A percentile compares a stretch with the other conserved stretches of the same genome.
phyloP scores from a whole-genome alignment of 768 basidiomycete species.

The Galerina marginata region DNA sequence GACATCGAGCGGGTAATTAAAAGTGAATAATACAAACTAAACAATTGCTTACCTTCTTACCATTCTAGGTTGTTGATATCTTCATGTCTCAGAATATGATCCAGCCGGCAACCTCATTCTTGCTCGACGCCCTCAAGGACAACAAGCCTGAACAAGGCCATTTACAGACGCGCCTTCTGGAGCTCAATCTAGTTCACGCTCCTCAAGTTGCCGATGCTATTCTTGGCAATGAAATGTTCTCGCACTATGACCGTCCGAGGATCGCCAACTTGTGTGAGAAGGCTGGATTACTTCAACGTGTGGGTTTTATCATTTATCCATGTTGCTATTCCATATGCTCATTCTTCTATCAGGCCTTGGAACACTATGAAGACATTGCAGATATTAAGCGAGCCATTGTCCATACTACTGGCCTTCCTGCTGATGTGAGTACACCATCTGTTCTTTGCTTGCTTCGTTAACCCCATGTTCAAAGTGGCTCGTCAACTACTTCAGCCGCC shows the following conservation, averaged over 20 bases:
- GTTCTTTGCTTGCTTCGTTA: slow-evolving; percentile 6
- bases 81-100: slow-evolving; percentile 99
- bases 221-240: slow-evolving; percentile 98
- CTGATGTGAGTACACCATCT: slow-evolving; percentile 63
- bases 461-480: slow-evolving; percentile 70
- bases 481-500: slow-evolving; percentile 93
- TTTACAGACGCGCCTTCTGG: slow-evolving; percentile 93
- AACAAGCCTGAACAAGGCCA: slow-evolving; percentile 97
- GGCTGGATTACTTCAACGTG: slow-evolving; percentile 93
- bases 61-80: slow-evolving; percentile 85
- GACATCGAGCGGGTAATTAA: slow-evolving; percentile 82
- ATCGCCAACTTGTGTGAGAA: slow-evolving; percentile 99
- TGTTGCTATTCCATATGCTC: slow-evolving; percentile 6
- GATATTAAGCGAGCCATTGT: slow-evolving; percentile 99
- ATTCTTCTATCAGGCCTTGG: slow-evolving; percentile 75
- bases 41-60: slow-evolving; percentile 5
- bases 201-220: slow-evolving; percentile 99
- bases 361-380: slow-evolving; percentile 97
- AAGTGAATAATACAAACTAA: slow-evolving; percentile 25
- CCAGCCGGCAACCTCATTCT: slow-evolving; percentile 97
- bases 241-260: slow-evolving; percentile 93
- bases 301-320: slow-evolving; percentile 42
- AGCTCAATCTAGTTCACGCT: slow-evolving; percentile 97
- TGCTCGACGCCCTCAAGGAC: slow-evolving; percentile 96
- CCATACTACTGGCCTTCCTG: slow-evolving; percentile 81